These are phyloP conservation scores for Phialophora chinensis DNA, from an alignment of 2,329 filamentous ascomycete species.

Conservation along the genomic window DNA sequence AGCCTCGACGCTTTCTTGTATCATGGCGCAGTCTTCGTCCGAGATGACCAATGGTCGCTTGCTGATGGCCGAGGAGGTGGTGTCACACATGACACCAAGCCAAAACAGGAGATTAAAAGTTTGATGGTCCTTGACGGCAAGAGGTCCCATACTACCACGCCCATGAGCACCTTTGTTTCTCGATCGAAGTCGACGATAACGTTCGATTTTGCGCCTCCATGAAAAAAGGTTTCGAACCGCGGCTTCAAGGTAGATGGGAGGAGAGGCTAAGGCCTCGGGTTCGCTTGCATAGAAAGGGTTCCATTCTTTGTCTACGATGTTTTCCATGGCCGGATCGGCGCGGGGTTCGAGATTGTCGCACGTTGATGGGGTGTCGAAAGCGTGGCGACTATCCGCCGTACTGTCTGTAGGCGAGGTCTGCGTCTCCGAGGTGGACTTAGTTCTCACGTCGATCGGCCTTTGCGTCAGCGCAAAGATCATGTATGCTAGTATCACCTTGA, in stretches of 20 bases:
- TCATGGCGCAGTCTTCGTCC: constrained; percentile 55
- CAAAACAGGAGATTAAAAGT: constrained; percentile 64
- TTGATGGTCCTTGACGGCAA: constrained; percentile 46
- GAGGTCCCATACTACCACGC: constrained; percentile 3
- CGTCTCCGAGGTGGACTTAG: background rate
- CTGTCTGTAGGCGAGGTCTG: constrained; percentile 4
- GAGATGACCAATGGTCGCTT: constrained; percentile 54
- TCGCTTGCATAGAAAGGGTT: constrained; percentile 28
- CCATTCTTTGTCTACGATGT: constrained; percentile 23
- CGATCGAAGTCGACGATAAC: constrained; percentile 22
- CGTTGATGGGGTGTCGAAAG: constrained; percentile 1
- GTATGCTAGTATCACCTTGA: constrained; percentile 53
- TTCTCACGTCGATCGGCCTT: constrained; percentile 44
- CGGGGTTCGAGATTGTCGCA: background rate
- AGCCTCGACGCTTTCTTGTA: constrained; percentile 18
- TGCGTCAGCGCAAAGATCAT: constrained; percentile 56
- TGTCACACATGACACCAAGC: constrained; percentile 66
- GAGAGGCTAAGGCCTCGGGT: constrained; percentile 26
- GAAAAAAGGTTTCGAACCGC: constrained; percentile 34
- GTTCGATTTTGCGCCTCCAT: constrained; percentile 30
- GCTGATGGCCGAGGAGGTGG: constrained; percentile 61
- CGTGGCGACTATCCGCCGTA: constrained; percentile 4
- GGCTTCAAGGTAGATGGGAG: constrained; percentile 32
- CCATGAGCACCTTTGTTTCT: background rate
- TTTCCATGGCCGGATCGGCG: constrained; percentile 6